These are phyloP conservation scores for Monosporascus sp. DNA, from an alignment of 2,329 filamentous ascomycete genomes.

Conservation along the genomic window DNA sequence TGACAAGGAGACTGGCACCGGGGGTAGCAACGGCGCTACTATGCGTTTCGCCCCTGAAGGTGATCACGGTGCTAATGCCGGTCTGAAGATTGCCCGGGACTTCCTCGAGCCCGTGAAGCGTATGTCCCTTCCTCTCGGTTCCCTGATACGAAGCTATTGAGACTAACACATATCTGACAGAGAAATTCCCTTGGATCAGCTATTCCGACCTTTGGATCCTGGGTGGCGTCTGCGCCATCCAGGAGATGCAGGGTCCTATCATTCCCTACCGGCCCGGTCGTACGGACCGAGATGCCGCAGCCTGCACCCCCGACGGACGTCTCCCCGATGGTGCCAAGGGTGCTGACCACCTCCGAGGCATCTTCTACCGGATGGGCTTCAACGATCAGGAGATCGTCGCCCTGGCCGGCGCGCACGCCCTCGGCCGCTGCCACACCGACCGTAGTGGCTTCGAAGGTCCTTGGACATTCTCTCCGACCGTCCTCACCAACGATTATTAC, in stretches of 20 bases:
- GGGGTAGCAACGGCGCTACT: conserved; percentile 91
- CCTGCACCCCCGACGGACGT: conserved; percentile 91
- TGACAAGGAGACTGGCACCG: conserved; percentile 80
- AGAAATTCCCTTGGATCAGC: conserved; percentile 87
- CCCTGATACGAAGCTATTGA: neutral
- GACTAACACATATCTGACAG: conserved; percentile 29
- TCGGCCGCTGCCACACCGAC: conserved; percentile 85
- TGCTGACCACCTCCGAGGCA: conserved; percentile 75
- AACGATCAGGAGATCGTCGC: conserved; percentile 96
- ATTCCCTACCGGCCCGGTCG: conserved; percentile 89
- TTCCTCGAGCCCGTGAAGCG: conserved; percentile 90
- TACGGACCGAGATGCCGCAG: conserved; percentile 68
- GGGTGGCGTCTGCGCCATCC: conserved; percentile 75
- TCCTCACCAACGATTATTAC: conserved; percentile 90
- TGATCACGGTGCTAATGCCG: conserved; percentile 90
- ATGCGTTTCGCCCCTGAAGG: conserved; percentile 92
- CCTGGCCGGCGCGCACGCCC: conserved; percentile 75
- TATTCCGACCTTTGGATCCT: conserved; percentile 98
- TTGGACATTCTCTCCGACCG: conserved; percentile 85
- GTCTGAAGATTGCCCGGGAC: conserved; percentile 77
- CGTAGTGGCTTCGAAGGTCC: conserved; percentile 84
- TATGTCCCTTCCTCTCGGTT: conserved; percentile 33
- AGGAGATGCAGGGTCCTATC: conserved; percentile 88
- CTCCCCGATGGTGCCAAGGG: conserved; percentile 74
- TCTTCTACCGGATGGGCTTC: conserved; percentile 97